Base-by-base conservation (phyloP, 208 protist genomes). In the Crithidia brevicula region DNA sequence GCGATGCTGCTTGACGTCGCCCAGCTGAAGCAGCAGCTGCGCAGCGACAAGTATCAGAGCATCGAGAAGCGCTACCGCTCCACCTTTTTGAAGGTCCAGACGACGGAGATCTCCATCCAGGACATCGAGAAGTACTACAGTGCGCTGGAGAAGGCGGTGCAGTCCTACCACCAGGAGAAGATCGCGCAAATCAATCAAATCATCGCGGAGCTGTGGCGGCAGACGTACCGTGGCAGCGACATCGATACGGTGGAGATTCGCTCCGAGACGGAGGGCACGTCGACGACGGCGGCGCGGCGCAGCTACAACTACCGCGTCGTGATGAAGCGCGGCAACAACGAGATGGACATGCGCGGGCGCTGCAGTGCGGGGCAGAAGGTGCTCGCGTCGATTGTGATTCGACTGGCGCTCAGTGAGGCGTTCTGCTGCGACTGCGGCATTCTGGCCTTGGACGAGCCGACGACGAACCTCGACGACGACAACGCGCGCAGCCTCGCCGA, bases 371-470 rank as follows among this genome's bases (percentile, higher is more conserved):
- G 98, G 16, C 98, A 99, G 70, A 98, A 98, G 67, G 94, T 99
- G 15, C 82, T 99, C 2, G 99, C 99, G 3, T 99, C 94, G 11
- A 78, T 99, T 0, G 86, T 99, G 25, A 99, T 99, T 72, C 88
- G 99, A n/a, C 74, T 99, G 16, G 98, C 99, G 3, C 81, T 99
- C 3, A 98, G 98, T 46, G 98, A 99, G 66, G 96, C 98, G 4
- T 99, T 99, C 77, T 99, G 97, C 83, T 86, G 95, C 47, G 97
- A 99, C 51, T 99, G 99, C 81, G 98, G 98, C 61, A 98, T 99
- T 53, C 88, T 99, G 1, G 98, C 99, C 3, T 85, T 99, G 6
- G 99, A 99, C 74, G 99, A 99, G 81, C 99, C 99, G 8, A 99
- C 99, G 8, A 99, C 99, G 22, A 99, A 99, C 74, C 88, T 99